Evolutionary conservation across 2,329 filamentous ascomycete species (phyloP).

Genomic region (Aspergillus sp.): DNA sequence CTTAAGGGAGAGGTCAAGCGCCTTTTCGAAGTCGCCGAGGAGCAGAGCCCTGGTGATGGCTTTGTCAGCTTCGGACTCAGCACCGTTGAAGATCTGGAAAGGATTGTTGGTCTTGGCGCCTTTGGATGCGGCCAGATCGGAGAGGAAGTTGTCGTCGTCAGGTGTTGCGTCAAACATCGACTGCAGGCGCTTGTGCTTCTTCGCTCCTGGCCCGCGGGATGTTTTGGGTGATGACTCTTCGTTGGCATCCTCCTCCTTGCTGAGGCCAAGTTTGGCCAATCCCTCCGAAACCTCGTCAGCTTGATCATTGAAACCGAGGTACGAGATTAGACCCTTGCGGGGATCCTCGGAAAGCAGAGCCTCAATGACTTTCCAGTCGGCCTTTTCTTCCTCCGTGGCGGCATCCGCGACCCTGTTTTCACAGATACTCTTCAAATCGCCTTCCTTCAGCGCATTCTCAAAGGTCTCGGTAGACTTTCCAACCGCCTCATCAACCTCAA

Average conservation of each 20-base stretch:
- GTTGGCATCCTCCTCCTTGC: constrained; percentile 47
- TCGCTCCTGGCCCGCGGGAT: constrained; percentile 51
- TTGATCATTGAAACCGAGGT: constrained; percentile 78
- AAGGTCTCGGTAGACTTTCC: constrained; percentile 85
- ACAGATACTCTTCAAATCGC: constrained; percentile 78
- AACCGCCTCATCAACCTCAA: constrained; percentile 83
- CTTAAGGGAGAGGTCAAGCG: constrained; percentile 83
- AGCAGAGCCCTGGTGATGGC: constrained; percentile 85
- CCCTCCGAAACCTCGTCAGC: constrained; percentile 57
- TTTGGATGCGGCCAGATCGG: constrained; percentile 83
- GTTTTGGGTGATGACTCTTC: constrained; percentile 52
- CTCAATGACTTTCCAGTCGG: constrained; percentile 93
- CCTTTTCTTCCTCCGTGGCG: constrained; percentile 86
- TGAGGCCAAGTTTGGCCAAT: constrained; percentile 47
- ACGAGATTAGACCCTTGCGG: constrained; percentile 82
- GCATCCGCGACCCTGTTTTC: constrained; percentile 75
- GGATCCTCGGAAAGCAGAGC: constrained; percentile 84
- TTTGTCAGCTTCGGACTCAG: constrained; percentile 83
- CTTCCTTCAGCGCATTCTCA: constrained; percentile 77
- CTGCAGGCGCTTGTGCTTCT: constrained; percentile 68
- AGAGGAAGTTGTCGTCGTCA: constrained; percentile 84
- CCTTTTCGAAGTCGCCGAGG: constrained; percentile 87
- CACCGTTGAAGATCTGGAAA: constrained; percentile 84
- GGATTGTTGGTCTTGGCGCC: constrained; percentile 92
- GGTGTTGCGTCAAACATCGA: constrained; percentile 78